phyloP scores from a whole-genome alignment of 257 asterid species.

The Ilex aquifolium region DNA sequence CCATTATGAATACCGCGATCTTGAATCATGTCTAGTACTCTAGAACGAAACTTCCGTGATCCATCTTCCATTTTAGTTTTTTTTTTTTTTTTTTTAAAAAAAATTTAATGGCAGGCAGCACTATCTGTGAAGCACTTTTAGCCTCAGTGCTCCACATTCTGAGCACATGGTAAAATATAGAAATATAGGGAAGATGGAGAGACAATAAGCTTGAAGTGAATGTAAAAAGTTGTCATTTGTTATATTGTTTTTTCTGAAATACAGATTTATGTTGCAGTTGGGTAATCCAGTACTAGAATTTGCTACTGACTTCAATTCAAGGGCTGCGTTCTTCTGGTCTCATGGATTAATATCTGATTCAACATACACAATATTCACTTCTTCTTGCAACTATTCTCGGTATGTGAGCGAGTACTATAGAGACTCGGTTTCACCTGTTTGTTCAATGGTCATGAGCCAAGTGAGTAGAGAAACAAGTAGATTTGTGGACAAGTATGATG shows the following conservation, averaged over 20 bases:
- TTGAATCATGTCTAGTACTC: too few relatives aligned
- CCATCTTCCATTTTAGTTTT: too few relatives aligned
- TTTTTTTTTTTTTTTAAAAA: too few relatives aligned
- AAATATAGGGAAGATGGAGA: not conserved
- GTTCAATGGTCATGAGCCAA: slow-evolving; percentile 46
- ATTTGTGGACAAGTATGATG: slow-evolving; percentile 63
- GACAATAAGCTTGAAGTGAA: not conserved
- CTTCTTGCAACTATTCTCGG: slow-evolving; percentile 54
- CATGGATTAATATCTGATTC: slow-evolving; percentile 71
- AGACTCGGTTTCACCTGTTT: slow-evolving; percentile 39
- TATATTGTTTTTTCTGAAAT: too few relatives aligned
- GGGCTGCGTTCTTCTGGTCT: slow-evolving; percentile 75
- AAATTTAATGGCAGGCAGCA: too few relatives aligned
- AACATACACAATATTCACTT: slow-evolving; percentile 49
- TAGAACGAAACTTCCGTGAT: too few relatives aligned
- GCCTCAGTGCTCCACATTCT: too few relatives aligned
- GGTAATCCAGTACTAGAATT: slow-evolving; percentile 75
- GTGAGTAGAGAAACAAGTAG: slow-evolving; percentile 56
- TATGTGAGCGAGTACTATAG: slow-evolving; percentile 57
- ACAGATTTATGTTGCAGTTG: slow-evolving; percentile 32
- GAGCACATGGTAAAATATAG: not conserved
- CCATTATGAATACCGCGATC: too few relatives aligned
- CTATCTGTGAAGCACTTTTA: too few relatives aligned
- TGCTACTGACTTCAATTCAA: slow-evolving; percentile 51
- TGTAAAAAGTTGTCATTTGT: too few relatives aligned